These are phyloP conservation scores for Pelargonium hybrid DNA, from an alignment of 441 rosid species.

Conservation along the genomic window DNA sequence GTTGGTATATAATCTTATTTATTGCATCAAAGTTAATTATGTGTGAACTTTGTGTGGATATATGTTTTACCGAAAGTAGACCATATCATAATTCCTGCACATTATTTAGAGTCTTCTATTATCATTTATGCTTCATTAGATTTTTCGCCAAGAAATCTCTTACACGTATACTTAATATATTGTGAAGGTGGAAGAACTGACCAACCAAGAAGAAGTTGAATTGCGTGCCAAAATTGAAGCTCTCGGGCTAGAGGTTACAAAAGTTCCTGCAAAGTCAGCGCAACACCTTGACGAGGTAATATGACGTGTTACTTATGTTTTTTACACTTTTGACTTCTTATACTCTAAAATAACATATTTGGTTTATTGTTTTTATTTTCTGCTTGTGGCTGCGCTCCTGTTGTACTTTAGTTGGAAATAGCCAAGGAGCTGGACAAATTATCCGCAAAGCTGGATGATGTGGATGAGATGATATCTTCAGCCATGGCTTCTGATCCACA, in stretches of 20 bases:
- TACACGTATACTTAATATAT: not conserved
- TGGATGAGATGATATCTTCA: constrained; percentile 78
- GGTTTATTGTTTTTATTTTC: not conserved
- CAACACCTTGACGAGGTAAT: constrained; percentile 48
- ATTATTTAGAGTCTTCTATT: not conserved
- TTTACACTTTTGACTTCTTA: not conserved
- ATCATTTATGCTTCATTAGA: not conserved
- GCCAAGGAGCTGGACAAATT: constrained; percentile 72
- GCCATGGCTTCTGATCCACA: constrained; percentile 63
- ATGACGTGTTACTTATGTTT: not conserved
- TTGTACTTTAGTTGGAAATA: constrained; percentile 43
- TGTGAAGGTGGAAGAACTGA: constrained; percentile 58
- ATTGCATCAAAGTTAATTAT: too few species aligned
- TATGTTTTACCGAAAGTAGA: too few species aligned
- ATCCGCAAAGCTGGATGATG: constrained; percentile 65
- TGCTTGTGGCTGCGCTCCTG: not conserved
- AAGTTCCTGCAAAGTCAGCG: constrained; percentile 52
- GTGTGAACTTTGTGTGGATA: too few species aligned
- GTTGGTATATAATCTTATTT: too few species aligned
- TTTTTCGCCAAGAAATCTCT: not conserved
- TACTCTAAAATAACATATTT: not conserved
- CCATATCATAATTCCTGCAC: too few species aligned
- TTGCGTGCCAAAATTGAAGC: constrained; percentile 78
- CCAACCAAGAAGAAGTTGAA: constrained; percentile 70
- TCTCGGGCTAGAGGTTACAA: constrained; percentile 65